phyloP scores from a whole-genome alignment of 2,329 filamentous ascomycete genomes.

The Fusarium burgessii region DNA sequence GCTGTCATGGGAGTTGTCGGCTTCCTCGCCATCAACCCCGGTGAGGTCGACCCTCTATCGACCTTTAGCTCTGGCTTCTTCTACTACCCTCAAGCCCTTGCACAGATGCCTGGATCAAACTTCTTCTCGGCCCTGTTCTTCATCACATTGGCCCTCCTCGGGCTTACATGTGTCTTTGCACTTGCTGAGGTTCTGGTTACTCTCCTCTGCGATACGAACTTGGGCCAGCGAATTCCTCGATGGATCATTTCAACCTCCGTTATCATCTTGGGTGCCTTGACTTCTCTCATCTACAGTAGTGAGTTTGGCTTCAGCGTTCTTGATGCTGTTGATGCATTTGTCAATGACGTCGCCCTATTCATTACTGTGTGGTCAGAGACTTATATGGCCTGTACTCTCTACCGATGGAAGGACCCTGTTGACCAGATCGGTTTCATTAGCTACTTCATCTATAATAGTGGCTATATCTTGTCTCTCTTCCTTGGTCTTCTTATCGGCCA shows the following conservation, averaged over 20 bases:
- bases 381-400: conserved; percentile 62
- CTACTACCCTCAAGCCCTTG: conserved; percentile 63
- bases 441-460: conserved; percentile 58
- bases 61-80: conserved; percentile 67
- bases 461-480: conserved; percentile 62
- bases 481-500: conserved; percentile 62
- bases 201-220: conserved; percentile 44
- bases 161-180: conserved; percentile 57
- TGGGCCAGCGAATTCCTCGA: conserved; percentile 53
- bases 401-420: conserved; percentile 60
- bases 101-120: conserved; percentile 66
- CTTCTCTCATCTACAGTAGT: conserved; percentile 65
- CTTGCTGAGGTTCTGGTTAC: conserved; percentile 54
- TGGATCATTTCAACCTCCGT: conserved; percentile 58
- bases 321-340: conserved; percentile 64
- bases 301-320: conserved; percentile 65
- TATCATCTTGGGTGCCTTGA: conserved; percentile 59
- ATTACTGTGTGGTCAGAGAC: conserved; percentile 64
- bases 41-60: conserved; percentile 49
- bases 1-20: conserved; percentile 65
- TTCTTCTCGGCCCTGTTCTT: conserved; percentile 67
- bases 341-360: conserved; percentile 64
- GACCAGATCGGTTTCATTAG: conserved; percentile 55
- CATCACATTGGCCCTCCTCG: conserved; percentile 65
- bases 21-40: conserved; percentile 50